Evolutionary conservation across 306 rosid species (phyloP), one percentile per base, ranked within the genome.

Genomic region (Parietaria judaica): DNA sequence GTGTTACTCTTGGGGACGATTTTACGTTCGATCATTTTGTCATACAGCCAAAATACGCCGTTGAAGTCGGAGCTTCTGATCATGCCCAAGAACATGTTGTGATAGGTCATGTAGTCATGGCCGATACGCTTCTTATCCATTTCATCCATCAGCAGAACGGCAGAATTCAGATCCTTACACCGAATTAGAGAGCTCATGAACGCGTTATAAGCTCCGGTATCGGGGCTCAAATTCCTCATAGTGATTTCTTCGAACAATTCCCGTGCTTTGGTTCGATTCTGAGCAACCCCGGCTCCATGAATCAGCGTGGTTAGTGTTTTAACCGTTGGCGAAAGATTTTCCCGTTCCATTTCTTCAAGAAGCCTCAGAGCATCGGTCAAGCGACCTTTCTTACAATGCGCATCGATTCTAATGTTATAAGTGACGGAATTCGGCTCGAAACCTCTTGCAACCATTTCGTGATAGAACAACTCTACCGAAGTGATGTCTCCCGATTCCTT

Each of bases 261-360:
- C 51, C 69, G 51, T 4, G 95, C 96, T 79, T 78, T 88, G 6
- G 71, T 65, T 43, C 38, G 49, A 65, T 92, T 84, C 56, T 76
- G 79, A 56, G 70, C 88, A 66, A 92, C 35, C 61, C 98, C 98
- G 11, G 95, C 95, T 58, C 96, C 98, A 63, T 92, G 98, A 68
- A 92, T 88, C 77, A 92, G 65, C 23, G 96, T 92, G 39, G 98
- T 92, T 34, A 92, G 77, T 11, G 81, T 84, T 70, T 84, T 86
- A 50, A 88, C 31, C 0, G 88, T 67, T 13, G 94, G 85, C 14
- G 49, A 54, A 44, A 76, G 63, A 8, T 72, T 74, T 41, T 54
- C 63, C 48, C 59, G 51, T 59, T 88, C 95, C 98, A 92, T 88
- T 71, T 84, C 96, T 63, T 84, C 85, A 10, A 86, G 48, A 66